Percentiles rank a stretch among this genome's conserved stretches.
phyloP scores from a whole-genome alignment of 2,329 filamentous ascomycete species.

The Aspergillus ruber region DNA sequence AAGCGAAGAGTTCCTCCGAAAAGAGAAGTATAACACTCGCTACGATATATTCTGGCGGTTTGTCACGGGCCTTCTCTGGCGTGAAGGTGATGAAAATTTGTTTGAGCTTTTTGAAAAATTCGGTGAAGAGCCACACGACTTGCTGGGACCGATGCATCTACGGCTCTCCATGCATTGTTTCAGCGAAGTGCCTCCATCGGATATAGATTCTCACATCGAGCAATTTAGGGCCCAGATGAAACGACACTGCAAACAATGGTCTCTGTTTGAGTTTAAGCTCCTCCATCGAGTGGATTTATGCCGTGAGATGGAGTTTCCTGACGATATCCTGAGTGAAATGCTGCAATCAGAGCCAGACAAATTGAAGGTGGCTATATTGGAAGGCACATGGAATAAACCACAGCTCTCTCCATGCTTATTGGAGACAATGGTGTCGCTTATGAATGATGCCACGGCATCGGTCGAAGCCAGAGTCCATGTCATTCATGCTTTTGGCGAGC shows the following conservation, averaged over 20 bases:
- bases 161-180: conserved; percentile 37
- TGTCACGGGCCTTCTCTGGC: conserved; percentile 33
- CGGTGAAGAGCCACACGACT: conserved; percentile 28
- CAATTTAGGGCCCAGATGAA: not conserved
- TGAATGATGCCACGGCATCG: not conserved
- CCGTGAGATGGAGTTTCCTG: not conserved
- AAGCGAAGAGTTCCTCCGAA: conserved; percentile 21
- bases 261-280: not conserved
- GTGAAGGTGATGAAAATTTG: conserved; percentile 5
- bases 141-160: conserved; percentile 33
- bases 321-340: not conserved
- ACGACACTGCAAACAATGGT: not conserved
- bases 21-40: conserved; percentile 34
- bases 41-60: conserved; percentile 42
- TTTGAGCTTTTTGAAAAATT: conserved; percentile 25
- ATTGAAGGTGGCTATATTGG: not conserved
- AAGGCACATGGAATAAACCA: not conserved
- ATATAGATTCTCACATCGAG: not conserved
- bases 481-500: no score
- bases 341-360: not conserved
- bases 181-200: conserved; percentile 16
- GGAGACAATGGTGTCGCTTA: not conserved
- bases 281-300: not conserved
- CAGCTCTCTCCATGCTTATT: not conserved
- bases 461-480: no score